phyloP scores from a whole-genome alignment of 108 stramenopile species.

The Fistulifera solaris region DNA sequence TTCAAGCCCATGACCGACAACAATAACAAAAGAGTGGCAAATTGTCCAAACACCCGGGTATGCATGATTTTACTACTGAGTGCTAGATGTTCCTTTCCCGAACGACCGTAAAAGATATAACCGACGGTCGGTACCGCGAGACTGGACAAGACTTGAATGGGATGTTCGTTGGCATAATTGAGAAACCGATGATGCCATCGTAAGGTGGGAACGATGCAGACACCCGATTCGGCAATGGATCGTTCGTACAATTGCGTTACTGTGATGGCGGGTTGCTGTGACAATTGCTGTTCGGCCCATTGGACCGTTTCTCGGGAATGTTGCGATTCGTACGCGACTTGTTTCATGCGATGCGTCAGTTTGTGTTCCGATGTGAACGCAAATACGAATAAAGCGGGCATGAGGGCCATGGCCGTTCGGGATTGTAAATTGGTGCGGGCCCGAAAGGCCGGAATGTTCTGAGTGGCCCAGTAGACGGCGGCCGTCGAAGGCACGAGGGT shows the following conservation, averaged over 20 bases:
- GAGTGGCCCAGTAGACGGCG: background rate
- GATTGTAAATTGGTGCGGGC: constrained; percentile 51
- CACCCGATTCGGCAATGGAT: constrained; percentile 48
- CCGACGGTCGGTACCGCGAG: constrained; percentile 58
- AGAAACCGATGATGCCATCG: constrained; percentile 43
- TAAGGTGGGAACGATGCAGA: constrained; percentile 55
- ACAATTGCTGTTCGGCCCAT: constrained; percentile 55
- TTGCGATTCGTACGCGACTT: constrained; percentile 58
- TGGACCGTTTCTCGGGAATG: constrained; percentile 47
- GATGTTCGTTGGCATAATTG: constrained; percentile 69
- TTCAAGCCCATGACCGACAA: constrained; percentile 76
- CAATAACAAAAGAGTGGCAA: constrained; percentile 60
- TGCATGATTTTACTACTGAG: constrained; percentile 63
- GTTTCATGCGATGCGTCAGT: constrained; percentile 51
- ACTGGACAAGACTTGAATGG: constrained; percentile 56
- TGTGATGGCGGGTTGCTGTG: constrained; percentile 4
- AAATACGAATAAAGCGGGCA: constrained; percentile 77
- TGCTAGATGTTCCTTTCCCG: constrained; percentile 56
- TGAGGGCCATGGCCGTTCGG: constrained; percentile 58
- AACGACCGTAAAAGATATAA: constrained; percentile 58
- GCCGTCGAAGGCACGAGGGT: constrained; percentile 5
- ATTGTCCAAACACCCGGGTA: constrained; percentile 83
- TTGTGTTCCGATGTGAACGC: constrained; percentile 49
- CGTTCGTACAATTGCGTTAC: constrained; percentile 38
- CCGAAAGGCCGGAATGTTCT: background rate